Conservation (phyloP, 805 yeast species). For the Metschnikowia hibisci region DNA sequence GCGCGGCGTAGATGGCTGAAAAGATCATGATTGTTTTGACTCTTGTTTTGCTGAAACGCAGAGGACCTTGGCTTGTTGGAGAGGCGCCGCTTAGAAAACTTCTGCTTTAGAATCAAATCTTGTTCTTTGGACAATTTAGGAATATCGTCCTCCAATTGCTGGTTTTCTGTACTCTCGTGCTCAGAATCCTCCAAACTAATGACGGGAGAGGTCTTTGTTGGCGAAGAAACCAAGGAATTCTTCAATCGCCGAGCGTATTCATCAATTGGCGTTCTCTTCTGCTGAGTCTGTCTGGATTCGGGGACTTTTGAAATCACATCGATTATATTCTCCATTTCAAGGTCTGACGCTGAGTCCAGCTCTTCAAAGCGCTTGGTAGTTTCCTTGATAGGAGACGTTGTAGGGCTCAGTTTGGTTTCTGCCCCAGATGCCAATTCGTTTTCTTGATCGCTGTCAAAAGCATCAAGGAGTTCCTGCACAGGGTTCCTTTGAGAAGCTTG, state of each 20-base stretch:
- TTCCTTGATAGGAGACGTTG: conserved; percentile 27
- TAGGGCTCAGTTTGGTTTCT: conserved; percentile 25
- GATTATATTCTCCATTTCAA: conserved; percentile 9
- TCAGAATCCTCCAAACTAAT: conserved; percentile 31
- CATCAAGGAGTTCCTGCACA: conserved; percentile 29
- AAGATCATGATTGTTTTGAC: conserved; percentile 20
- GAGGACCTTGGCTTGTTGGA: not conserved
- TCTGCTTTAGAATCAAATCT: conserved; percentile 29
- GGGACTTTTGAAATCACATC: conserved; percentile 10
- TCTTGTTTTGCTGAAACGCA: conserved; percentile 4
- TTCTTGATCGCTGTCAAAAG: conserved; percentile 25
- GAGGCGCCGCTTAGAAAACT: conserved; percentile 25
- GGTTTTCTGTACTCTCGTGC: conserved; percentile 11
- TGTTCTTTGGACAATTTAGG: conserved; percentile 34
- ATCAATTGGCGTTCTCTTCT: conserved; percentile 27
- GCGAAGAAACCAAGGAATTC: conserved; percentile 24
- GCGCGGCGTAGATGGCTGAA: conserved; percentile 38
- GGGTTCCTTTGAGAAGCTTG: conserved; percentile 24
- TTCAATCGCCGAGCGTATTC: conserved; percentile 33
- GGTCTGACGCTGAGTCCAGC: conserved; percentile 11
- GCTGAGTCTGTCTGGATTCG: not conserved
- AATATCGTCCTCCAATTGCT: conserved; percentile 15
- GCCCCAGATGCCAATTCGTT: conserved; percentile 12
- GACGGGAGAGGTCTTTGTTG: conserved; percentile 18
- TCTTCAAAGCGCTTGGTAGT: not conserved